phyloP scores from a whole-genome alignment of 352 stramenopile genomes.

The Phytopythium montanum region DNA sequence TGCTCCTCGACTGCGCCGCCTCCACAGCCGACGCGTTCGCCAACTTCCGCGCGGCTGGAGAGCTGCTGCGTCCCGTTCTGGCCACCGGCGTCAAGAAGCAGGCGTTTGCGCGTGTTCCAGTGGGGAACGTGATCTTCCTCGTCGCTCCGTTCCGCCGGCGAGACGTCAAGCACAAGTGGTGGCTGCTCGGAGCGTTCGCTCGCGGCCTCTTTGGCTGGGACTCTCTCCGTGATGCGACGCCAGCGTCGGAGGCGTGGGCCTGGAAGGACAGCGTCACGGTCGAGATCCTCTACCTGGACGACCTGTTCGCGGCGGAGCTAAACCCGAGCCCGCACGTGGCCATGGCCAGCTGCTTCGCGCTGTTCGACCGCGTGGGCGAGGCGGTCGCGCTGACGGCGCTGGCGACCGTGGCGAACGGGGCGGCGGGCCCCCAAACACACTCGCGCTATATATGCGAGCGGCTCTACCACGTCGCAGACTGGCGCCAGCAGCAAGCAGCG shows the following conservation, averaged over 20 bases:
- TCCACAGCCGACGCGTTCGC: constrained; percentile 52
- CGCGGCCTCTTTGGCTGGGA: constrained; percentile 50
- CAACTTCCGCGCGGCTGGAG: constrained; percentile 56
- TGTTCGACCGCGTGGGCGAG: constrained; percentile 73
- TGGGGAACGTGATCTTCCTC: constrained; percentile 69
- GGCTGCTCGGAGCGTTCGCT: constrained; percentile 58
- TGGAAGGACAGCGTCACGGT: constrained; percentile 63
- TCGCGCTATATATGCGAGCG: constrained; percentile 53
- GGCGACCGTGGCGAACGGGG: neutral
- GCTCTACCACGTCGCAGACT: constrained; percentile 58
- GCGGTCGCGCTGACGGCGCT: constrained; percentile 46
- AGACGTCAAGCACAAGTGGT: constrained; percentile 74
- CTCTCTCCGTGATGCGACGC: neutral
- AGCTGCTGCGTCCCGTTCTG: constrained; percentile 48
- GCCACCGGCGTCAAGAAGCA: constrained; percentile 50
- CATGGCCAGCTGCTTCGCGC: constrained; percentile 51
- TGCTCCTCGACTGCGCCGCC: constrained; percentile 57
- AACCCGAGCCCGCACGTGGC: constrained; percentile 55
- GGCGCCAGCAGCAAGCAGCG: constrained; percentile 7
- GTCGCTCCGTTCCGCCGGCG: constrained; percentile 56
- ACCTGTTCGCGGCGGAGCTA: constrained; percentile 62
- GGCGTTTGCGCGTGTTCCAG: constrained; percentile 55
- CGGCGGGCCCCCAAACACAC: constrained; percentile 6
- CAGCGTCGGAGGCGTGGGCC: constrained; percentile 11
- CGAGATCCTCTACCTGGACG: constrained; percentile 68